A percentile compares a stretch with the other conserved stretches of the same genome.
phyloP scores from a whole-genome alignment of 495 filamentous ascomycete genomes.

The Neurospora intermedia region DNA sequence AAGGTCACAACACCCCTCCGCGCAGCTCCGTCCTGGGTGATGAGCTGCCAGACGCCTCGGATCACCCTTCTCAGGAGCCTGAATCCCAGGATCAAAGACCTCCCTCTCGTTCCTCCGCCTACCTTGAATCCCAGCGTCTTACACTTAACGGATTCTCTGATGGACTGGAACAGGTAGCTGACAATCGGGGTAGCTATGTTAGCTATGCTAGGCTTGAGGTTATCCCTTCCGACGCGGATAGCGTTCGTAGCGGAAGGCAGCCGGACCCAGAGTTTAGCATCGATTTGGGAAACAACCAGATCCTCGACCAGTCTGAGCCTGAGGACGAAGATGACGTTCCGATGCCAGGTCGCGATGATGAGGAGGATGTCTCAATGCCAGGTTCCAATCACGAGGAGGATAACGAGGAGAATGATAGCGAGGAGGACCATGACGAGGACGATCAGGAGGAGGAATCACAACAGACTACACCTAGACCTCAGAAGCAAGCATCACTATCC shows the following conservation, averaged over 20 bases:
- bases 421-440: neutral
- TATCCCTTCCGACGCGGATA: conserved; percentile 21
- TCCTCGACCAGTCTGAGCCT: conserved; percentile 7
- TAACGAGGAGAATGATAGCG: neutral
- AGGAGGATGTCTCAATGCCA: neutral
- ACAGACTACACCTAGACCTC: neutral
- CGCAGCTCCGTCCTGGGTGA: neutral
- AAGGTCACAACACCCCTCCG: neutral
- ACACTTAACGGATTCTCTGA: conserved; percentile 19
- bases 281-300: conserved; percentile 15
- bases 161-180: neutral
- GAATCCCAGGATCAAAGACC: neutral
- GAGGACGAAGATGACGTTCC: conserved; percentile 10
- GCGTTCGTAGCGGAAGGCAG: conserved; percentile 30
- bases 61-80: neutral
- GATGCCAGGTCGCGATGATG: neutral
- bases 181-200: conserved; percentile 1
- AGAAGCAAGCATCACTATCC: conserved; percentile 2
- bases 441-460: neutral
- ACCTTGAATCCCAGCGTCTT: conserved; percentile 17
- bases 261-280: conserved; percentile 23
- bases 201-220: conserved; percentile 9
- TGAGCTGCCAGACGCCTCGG: neutral
- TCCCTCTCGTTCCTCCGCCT: neutral
- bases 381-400: no score